Base-by-base conservation (phyloP, 2,329 filamentous ascomycete species). In the Chaetomiaceae sp. region DNA sequence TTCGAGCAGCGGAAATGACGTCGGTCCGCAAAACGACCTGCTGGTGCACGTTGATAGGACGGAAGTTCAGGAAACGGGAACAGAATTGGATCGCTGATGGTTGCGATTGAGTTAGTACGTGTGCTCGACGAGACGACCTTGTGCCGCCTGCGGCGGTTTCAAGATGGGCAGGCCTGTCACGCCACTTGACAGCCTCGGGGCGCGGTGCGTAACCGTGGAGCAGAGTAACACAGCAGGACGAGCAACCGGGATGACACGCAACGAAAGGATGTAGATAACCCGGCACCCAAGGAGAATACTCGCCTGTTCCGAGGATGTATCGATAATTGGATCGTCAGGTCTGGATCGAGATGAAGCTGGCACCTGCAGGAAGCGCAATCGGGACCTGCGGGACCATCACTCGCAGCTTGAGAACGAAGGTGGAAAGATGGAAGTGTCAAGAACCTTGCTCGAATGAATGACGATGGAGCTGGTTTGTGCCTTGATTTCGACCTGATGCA, bases 191-290 rank as follows among this genome's bases (percentile, higher is more conserved):
- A 27, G 31, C 6, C 34, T 36, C 8, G 36, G 19, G 31, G 23
- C 12, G 34, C 19, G 20, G 36, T 20, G 29, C 37, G 44, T 8
- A 29, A 47, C 11, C 44, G 49, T 39, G 54, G 49, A 43, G 47
- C 29, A 47, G 39, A 34, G 53, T 55, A 11, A 19, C 54, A 56
- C 54, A 46, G 27, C 48, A 48, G 49, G 9, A 25, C 17, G 22
- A 27, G 20, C 19, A 17, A 19, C 20, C 25, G 8, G 7, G 17
- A 33, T 14, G 22, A 29, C 36, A 12, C 25, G 42, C 31, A 46
- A 17, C 17, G 12, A 31, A 22, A 15, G 34, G 34, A 46, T 9
- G 20, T 27, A 12, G 22, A 47, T 11, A 15, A 19, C 31, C 29
- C 14, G 22, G 9, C 19, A 36, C 34, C 19, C 15, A 8, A 4